Evolutionary conservation across 1,284 basidiomycete genomes (phyloP).

Genomic region (Tremellales sp.): DNA sequence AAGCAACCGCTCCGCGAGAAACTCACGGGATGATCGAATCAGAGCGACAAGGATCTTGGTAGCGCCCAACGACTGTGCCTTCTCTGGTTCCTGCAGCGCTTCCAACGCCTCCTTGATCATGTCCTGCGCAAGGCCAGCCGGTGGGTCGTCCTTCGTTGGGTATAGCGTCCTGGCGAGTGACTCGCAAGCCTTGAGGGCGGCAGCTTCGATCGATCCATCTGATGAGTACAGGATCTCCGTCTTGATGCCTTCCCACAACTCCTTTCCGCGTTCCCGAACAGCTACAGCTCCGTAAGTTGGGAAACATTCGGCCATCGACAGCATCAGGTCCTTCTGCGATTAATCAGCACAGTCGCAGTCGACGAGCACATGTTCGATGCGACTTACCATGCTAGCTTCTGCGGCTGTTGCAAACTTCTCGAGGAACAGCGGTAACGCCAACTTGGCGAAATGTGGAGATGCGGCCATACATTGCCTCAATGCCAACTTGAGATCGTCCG

Average conservation of each 20-base stretch:
- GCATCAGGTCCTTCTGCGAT: conserved; percentile 74
- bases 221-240: conserved; percentile 92
- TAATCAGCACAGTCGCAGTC: conserved; percentile 3
- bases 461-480: conserved; percentile 68
- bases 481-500: conserved; percentile 75
- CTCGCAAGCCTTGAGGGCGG: conserved; percentile 66
- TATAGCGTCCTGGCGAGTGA: conserved; percentile 70
- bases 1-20: not conserved
- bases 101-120: conserved; percentile 74
- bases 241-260: conserved; percentile 82
- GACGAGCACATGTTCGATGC: conserved; percentile 1
- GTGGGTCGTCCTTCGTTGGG: conserved; percentile 42
- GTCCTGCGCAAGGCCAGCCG: conserved; percentile 62
- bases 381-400: conserved; percentile 73
- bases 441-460: conserved; percentile 73
- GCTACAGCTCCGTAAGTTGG: conserved; percentile 72
- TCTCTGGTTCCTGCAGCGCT: conserved; percentile 80
- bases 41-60: conserved; percentile 74
- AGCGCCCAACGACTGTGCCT: conserved; percentile 79
- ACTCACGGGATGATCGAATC: conserved; percentile 69
- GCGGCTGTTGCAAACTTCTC: conserved; percentile 87
- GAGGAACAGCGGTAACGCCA: conserved; percentile 82
- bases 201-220: conserved; percentile 65
- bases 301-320: conserved; percentile 68
- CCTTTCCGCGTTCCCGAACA: conserved; percentile 61